These are phyloP conservation scores for Boletus rubropictus DNA, from an alignment of 768 basidiomycete species.

Conservation along the genomic window DNA sequence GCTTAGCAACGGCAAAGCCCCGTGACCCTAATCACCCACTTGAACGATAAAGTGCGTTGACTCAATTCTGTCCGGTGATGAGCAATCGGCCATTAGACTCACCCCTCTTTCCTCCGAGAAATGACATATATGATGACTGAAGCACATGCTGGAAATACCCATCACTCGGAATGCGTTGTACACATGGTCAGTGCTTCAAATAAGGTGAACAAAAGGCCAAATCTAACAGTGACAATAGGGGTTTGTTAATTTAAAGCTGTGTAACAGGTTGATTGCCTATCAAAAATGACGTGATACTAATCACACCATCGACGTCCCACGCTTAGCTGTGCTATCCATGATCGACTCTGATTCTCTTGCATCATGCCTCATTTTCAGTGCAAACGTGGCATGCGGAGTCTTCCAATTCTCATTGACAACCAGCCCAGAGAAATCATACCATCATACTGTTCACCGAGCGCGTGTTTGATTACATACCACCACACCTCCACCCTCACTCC, in stretches of 20 bases:
- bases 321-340: neutral
- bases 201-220: neutral
- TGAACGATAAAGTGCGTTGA: neutral
- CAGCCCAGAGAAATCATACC: neutral
- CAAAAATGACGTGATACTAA: neutral
- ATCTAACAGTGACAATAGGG: neutral
- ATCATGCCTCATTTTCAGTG: neutral
- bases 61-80: neutral
- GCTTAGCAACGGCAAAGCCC: neutral
- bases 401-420: neutral
- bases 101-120: neutral
- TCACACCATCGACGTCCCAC: neutral
- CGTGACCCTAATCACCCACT: neutral
- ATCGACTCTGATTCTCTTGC: neutral
- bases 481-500: neutral
- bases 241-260: neutral
- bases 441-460: neutral
- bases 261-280: neutral
- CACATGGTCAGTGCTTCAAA: neutral
- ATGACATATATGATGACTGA: neutral
- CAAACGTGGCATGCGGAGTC: neutral
- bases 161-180: too few relatives aligned
- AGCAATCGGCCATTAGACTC: neutral
- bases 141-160: neutral
- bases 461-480: neutral